Percentiles rank a stretch among this genome's conserved stretches.
Evolutionary conservation across 345 rosid species (phyloP).

Genomic region (Microthlaspi erraticum): DNA sequence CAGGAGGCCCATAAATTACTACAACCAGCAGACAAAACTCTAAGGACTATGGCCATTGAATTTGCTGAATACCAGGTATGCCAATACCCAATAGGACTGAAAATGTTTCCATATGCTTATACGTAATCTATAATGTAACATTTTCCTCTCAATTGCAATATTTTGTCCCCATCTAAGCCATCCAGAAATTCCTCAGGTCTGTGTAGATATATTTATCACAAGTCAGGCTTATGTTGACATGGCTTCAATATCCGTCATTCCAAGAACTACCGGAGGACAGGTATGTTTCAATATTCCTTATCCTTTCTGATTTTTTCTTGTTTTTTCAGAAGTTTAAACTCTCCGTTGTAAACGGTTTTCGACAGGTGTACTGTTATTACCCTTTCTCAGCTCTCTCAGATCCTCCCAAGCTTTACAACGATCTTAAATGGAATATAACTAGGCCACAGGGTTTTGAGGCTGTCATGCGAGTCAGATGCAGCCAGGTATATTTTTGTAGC

Average conservation of each 20-base stretch:
- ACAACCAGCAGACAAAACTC: slow-evolving; percentile 87
- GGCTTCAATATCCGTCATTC: slow-evolving; percentile 86
- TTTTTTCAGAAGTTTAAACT: not conserved
- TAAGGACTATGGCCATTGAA: slow-evolving; percentile 94
- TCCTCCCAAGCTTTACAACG: slow-evolving; percentile 93
- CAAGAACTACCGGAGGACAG: slow-evolving; percentile 97
- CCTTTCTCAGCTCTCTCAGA: slow-evolving; percentile 87
- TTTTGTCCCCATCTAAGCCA: slow-evolving; percentile 40
- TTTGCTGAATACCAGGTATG: slow-evolving; percentile 97
- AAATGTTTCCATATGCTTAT: slow-evolving; percentile 16
- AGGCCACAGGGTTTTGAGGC: slow-evolving; percentile 99
- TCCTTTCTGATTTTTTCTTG: slow-evolving; percentile 16
- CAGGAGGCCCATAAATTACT: slow-evolving; percentile 96
- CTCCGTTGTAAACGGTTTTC: slow-evolving; percentile 15
- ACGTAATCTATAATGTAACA: not conserved
- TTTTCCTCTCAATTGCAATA: slow-evolving; percentile 8
- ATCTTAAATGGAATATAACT: slow-evolving; percentile 94
- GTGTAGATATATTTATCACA: slow-evolving; percentile 90
- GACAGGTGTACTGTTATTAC: slow-evolving; percentile 86
- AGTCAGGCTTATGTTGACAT: slow-evolving; percentile 87
- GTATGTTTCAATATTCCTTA: slow-evolving; percentile 45
- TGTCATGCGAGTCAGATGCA: slow-evolving; percentile 95
- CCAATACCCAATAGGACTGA: not conserved
- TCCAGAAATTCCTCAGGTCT: slow-evolving; percentile 63
- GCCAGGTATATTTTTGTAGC: slow-evolving; percentile 62